Percentiles rank a stretch among this genome's conserved stretches.
Evolutionary conservation across 202 grass and related monocot genomes (phyloP).

Genomic region (Miscanthus sacchariflorus): DNA sequence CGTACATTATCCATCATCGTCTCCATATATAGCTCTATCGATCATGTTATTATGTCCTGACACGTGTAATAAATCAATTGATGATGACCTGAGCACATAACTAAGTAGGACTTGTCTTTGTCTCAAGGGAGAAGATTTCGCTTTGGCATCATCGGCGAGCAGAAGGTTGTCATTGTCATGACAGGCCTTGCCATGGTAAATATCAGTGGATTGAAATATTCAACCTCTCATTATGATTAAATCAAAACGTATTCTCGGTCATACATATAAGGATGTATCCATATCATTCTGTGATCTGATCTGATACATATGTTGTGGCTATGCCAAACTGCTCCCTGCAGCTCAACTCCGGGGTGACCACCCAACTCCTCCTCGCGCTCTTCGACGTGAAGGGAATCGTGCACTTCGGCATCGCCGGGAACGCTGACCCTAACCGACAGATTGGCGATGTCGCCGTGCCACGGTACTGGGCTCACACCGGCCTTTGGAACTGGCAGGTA

Average conservation of each 20-base stretch:
- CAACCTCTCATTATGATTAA: not conserved
- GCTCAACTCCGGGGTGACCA: constrained; percentile 70
- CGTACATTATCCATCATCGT: too few relatives aligned
- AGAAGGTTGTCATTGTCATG: constrained; percentile 69
- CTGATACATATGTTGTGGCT: not conserved
- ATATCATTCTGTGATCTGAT: not conserved
- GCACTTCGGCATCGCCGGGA: constrained; percentile 76
- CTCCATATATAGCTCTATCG: not conserved
- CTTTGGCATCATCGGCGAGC: constrained; percentile 47
- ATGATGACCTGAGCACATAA: not conserved
- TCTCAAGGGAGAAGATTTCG: constrained; percentile 65
- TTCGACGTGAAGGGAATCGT: constrained; percentile 69
- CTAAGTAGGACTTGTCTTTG: not conserved
- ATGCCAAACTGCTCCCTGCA: constrained; percentile 26
- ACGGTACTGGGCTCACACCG: constrained; percentile 67
- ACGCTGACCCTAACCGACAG: constrained; percentile 62
- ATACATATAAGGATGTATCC: not conserved
- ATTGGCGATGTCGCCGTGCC: constrained; percentile 71
- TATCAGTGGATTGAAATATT: not conserved
- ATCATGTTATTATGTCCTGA: not conserved
- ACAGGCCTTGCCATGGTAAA: constrained; percentile 63
- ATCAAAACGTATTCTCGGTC: not conserved
- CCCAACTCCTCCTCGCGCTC: constrained; percentile 62
- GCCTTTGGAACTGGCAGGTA: constrained; percentile 83
- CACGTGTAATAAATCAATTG: not conserved